Evolutionary conservation across 192 early-diverging fungal genomes (phyloP), one percentile per base, ranked within the genome.

Genomic region (Phlyctochytrium planicorne): DNA sequence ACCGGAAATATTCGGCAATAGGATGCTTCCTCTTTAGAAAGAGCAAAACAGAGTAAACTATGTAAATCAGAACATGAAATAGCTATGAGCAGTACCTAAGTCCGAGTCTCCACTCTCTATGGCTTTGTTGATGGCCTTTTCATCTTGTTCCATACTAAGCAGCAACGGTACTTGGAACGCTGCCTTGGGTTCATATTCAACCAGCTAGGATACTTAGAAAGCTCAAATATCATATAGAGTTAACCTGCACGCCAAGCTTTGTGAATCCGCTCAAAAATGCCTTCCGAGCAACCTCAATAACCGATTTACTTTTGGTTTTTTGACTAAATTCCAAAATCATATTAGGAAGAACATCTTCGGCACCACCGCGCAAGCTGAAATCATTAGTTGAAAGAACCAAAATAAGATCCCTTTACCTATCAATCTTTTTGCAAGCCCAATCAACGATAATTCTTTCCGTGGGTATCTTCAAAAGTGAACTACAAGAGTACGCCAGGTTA

Each of bases 91-190:
- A 34, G n/a, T 75, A 91, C 90, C 87, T 20, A 99, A 84, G 78
- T 99, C 96, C 4, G 93, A 91, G 60, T 99, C 95, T 0, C 95
- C 93, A 72, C 94, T 97, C 59, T 91, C 91, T 32, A 98, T 90
- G 0, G 96, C 95, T 52, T 94, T 95, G 10, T 82, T 76, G 67
- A 99, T 80, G 0, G 98, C 94, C 1, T 90, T 68, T 33, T 91
- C 89, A 53, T 97, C 93, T 70, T 96, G 88, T 64, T 91, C 80
- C 95, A 99, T 97, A 32, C 88, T 90, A 57, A 98, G 89, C 20
- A 99, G 75, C 23, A 98, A 69, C 30, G 95, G 96, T 2, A 99
- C 96, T 73, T 98, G 95, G 79, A 91, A 91, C 12, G 91, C 92
- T 0, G 96, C 91, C 6, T 90, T 86, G 23, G 95, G 93, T 72